Percentiles rank a stretch among this genome's conserved stretches.
phyloP scores from a whole-genome alignment of 78 protist species.

The Dictyostelium brefeldianum region DNA sequence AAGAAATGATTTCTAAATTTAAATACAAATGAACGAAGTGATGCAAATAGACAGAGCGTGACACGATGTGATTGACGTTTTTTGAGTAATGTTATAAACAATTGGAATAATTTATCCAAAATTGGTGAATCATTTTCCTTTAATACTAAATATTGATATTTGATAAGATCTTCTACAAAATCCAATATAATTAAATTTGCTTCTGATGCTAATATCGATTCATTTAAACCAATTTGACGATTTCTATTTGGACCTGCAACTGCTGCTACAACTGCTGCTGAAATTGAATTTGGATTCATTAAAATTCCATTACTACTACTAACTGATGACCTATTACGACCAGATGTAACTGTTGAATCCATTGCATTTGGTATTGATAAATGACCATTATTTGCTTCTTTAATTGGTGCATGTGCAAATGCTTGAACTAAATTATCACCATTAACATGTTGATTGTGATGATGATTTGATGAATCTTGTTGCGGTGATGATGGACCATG shows the following conservation, averaged over 20 bases:
- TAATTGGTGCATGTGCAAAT: slow-evolving; percentile 8
- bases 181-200: slow-evolving; percentile 52
- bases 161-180: slow-evolving; percentile 50
- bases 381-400: background rate
- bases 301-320: slow-evolving; percentile 3
- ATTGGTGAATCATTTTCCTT: background rate
- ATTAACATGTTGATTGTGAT: background rate
- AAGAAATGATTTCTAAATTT: slow-evolving; percentile 64
- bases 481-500: background rate
- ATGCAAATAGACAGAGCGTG: slow-evolving; percentile 7
- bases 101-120: slow-evolving; percentile 10
- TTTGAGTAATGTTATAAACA: background rate
- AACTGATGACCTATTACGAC: background rate
- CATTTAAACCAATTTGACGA: slow-evolving; percentile 12
- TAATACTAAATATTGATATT: background rate
- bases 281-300: background rate
- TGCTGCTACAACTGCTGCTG: slow-evolving; percentile 6
- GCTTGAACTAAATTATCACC: background rate
- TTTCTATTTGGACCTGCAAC: slow-evolving; percentile 3
- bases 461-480: background rate
- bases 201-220: slow-evolving; percentile 40
- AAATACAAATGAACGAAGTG: slow-evolving; percentile 42
- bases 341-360: background rate
- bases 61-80: slow-evolving; percentile 69
- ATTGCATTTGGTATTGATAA: background rate